phyloP scores from a whole-genome alignment of 148 eudicot species.

The Chenopodium berlandieri region DNA sequence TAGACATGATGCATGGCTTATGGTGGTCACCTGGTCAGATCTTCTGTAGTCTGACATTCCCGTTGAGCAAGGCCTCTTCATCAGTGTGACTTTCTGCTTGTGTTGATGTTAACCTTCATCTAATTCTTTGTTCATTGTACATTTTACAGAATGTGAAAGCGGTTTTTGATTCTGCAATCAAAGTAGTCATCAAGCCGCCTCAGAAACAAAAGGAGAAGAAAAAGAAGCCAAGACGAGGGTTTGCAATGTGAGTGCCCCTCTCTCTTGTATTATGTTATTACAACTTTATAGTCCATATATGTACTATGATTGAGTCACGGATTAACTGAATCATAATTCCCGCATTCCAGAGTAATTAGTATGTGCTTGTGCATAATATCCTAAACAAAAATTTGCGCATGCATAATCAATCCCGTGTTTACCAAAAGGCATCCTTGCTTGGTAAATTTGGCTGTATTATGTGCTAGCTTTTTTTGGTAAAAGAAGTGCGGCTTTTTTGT shows the following conservation, averaged over 20 bases:
- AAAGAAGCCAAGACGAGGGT: constrained; percentile 71
- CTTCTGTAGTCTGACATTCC: neutral
- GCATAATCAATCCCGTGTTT: neutral
- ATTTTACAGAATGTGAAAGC: constrained; percentile 84
- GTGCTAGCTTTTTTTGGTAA: neutral
- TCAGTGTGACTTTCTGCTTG: neutral
- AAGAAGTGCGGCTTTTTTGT: neutral
- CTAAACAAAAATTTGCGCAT: neutral
- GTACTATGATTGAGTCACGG: neutral
- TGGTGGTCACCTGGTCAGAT: neutral
- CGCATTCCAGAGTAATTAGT: neutral
- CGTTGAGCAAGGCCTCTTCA: neutral
- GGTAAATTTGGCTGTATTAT: neutral
- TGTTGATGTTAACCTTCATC: neutral
- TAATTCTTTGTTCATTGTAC: constrained; percentile 4
- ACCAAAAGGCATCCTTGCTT: neutral
- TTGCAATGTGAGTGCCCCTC: constrained; percentile 51
- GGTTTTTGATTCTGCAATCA: constrained; percentile 96
- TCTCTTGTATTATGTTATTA: neutral
- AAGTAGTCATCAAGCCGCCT: constrained; percentile 91
- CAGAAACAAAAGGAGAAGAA: constrained; percentile 83
- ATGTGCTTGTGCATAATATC: neutral
- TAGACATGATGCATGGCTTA: neutral
- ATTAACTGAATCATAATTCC: neutral
- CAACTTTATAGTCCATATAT: neutral